Evolutionary conservation across 805 yeast species (phyloP).

Genomic region (Limtongia smithiae): DNA sequence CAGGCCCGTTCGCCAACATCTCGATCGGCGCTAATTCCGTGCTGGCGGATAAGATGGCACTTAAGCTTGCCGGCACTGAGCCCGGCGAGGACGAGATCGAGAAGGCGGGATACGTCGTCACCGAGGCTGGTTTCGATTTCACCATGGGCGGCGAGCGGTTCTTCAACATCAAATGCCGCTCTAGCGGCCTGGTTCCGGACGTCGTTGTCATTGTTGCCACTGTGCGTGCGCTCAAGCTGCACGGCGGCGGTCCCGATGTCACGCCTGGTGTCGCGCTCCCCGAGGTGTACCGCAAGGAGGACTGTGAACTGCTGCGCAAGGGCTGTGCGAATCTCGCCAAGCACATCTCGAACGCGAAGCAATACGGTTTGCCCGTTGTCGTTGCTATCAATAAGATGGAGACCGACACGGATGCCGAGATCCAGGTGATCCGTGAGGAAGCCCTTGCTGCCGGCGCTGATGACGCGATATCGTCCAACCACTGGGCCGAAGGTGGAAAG

Average conservation of each 20-base stretch:
- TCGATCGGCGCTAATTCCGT: slow-evolving; percentile 96
- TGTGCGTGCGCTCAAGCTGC: slow-evolving; percentile 91
- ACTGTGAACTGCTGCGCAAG: slow-evolving; percentile 66
- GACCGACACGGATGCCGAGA: slow-evolving; percentile 77
- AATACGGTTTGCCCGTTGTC: slow-evolving; percentile 85
- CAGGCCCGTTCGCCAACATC: slow-evolving; percentile 97
- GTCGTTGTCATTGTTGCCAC: slow-evolving; percentile 93
- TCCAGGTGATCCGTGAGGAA: slow-evolving; percentile 71
- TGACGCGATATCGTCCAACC: slow-evolving; percentile 85
- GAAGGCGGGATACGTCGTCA: slow-evolving; percentile 74
- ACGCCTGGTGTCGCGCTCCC: slow-evolving; percentile 90
- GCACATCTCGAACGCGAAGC: slow-evolving; percentile 80
- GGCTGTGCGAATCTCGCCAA: slow-evolving; percentile 89
- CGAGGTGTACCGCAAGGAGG: slow-evolving; percentile 72
- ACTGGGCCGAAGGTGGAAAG: slow-evolving; percentile 93
- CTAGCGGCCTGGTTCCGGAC: slow-evolving; percentile 84
- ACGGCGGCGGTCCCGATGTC: slow-evolving; percentile 97
- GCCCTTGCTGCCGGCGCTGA: slow-evolving; percentile 89
- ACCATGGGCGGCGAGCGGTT: slow-evolving; percentile 99
- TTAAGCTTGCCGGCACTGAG: slow-evolving; percentile 77
- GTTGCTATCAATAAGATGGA: slow-evolving; percentile 90
- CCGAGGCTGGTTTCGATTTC: slow-evolving; percentile 98
- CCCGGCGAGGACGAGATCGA: slow-evolving; percentile 41
- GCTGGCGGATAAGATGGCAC: slow-evolving; percentile 86
- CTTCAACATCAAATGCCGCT: slow-evolving; percentile 90